Evolutionary conservation across 805 yeast genomes (phyloP), one percentile per base, ranked within the genome.

Genomic region (Ogataea dorogensis): DNA sequence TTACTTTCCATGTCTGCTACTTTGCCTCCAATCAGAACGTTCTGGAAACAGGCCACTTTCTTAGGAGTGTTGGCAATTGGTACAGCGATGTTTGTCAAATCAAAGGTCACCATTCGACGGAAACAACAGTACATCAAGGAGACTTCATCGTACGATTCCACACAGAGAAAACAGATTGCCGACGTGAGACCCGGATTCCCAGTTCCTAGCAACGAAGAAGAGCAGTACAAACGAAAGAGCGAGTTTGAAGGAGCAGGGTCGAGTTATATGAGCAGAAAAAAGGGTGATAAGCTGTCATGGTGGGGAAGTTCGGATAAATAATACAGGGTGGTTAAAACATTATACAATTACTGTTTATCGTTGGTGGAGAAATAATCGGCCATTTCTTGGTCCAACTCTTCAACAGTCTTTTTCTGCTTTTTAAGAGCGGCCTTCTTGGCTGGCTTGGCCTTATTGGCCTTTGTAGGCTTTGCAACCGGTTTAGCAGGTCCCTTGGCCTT

Each of bases 361-460:
- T 65, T 69, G 45, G 75, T 79, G 46, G 78, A 79, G 53, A 91
- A 89, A 69, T 91, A 91, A 60, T 89, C 98, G 46, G 88, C 84
- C 98, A 93, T 91, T 70, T 91, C 98, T 61, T 89, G 95, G 67
- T 93, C 98, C 59, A 91, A 78, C 67, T 93, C 91, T 63, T 86
- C 98, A 47, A 85, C 72, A 35, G 95, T 79, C 75, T 88, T 88
- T 65, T 71, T 70, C 46, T 61, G 63, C 46, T 61, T 70, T 54
- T 64, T 59, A 36, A 50, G 46, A 36, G 46, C 54, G 28, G 38
- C 33, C 38, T 39, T 40, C 26, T 39, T 43, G 28, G 40, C 33
- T 36, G 93, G 75, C 71, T 83, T 84, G 10, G 31, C 27, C 22
- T 28, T 28, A 13, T 28, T 28, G 15, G 24, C 25, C 54, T 63